Evolutionary conservation across 2,329 filamentous ascomycete species (phyloP), one percentile per base, ranked within the genome.

Genomic region (Acrodontium crateriforme): DNA sequence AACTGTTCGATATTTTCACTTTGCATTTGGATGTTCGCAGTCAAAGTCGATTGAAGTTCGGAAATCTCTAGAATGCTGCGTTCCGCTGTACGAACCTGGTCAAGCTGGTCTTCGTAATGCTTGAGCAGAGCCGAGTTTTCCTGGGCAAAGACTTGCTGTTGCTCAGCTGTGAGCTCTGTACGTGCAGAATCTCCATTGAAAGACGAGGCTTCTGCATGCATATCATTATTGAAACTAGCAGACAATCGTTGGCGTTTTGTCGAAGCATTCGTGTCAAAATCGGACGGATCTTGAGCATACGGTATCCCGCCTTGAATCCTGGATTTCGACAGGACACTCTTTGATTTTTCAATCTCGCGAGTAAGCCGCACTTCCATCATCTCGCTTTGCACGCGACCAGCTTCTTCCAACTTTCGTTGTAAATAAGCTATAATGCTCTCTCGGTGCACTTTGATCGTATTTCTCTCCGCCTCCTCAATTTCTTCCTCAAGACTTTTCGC

Each of bases 311-410:
- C 34, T 11, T 27, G 33, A 9, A 38, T 29, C 1, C 40, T 25
- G 8, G 41, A 45, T 52, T 82, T 85, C 39, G 83, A 79, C 31
- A 93, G 60, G 34, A 87, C 69, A 48, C 81, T 91, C 56, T 82
- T 81, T 47, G 76, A 85, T 69, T 80, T 89, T 59, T 95, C 85
- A 53, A 87, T 67, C 52, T 91, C 82, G 30, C 89, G 65, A 47
- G 74, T 74, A 41, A 95, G 63, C 43, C 89, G 63, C 46, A 81
- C 79, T 59, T 93, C 85, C 67, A 95, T 93, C 83, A 95, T 94
- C 27, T 69, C 70, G 44, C 82, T 74, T 60, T 95, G 87, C 38
- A 78, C 73, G 44, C 72, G 67, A 22, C 79, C 78, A 31, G 78
- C 84, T 39, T 72, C 66, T 56, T 89, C 79, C 37, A 95, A 57